phyloP scores from a whole-genome alignment of 2,329 filamentous ascomycete genomes.

The Penicillium sp. region DNA sequence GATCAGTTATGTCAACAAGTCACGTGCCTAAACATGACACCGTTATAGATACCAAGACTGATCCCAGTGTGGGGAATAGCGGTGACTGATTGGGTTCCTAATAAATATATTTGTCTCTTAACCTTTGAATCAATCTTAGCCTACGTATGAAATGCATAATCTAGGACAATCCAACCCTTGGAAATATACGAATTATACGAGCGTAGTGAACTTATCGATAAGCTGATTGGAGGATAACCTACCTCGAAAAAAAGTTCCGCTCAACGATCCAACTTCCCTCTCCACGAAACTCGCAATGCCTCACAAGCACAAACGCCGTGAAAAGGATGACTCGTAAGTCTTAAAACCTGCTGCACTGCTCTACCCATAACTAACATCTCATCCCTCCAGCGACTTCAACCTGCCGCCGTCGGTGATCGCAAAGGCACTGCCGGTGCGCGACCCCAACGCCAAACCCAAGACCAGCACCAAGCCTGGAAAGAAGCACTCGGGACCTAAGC shows the following conservation, averaged over 20 bases:
- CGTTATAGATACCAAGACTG: too few relatives aligned
- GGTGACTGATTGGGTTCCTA: too few relatives aligned
- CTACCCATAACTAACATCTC: background rate
- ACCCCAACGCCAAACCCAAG: conserved; percentile 41
- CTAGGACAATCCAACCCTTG: background rate
- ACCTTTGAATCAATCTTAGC: background rate
- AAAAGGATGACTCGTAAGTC: conserved; percentile 51
- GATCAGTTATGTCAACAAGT: too few relatives aligned
- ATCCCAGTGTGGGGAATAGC: too few relatives aligned
- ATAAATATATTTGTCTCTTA: too few relatives aligned
- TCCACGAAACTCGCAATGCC: conserved; percentile 56
- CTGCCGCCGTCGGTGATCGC: conserved; percentile 60
- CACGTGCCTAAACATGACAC: too few relatives aligned
- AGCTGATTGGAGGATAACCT: conserved; percentile 16
- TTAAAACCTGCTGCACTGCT: background rate
- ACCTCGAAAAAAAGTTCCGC: conserved; percentile 22
- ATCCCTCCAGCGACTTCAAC: conserved; percentile 44
- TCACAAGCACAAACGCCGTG: conserved; percentile 72
- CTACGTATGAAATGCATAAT: background rate
- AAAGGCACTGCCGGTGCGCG: conserved; percentile 54
- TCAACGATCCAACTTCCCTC: conserved; percentile 2
- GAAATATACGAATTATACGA: background rate
- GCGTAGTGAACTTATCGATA: conserved; percentile 10
- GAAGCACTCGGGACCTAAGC: conserved; percentile 13
- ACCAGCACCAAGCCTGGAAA: conserved; percentile 33